Percentiles rank a stretch among this genome's conserved stretches.
Evolutionary conservation across 1,284 basidiomycete species (phyloP).

Genomic region (Ceratobasidium sp.): DNA sequence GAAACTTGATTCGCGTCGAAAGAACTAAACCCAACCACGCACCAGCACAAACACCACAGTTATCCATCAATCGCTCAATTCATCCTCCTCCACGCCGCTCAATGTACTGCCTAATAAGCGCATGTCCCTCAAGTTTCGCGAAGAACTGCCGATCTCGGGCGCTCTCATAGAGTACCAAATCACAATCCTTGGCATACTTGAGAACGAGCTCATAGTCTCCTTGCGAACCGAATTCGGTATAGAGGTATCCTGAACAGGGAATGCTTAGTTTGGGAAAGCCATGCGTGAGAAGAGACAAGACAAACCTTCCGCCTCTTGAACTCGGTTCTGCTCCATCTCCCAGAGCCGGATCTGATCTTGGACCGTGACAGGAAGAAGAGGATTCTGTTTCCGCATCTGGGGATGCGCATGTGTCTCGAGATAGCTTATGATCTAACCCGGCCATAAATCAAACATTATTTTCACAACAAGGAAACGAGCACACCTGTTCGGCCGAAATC

Average conservation of each 20-base stretch:
- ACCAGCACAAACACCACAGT: neutral
- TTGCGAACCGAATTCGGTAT: constrained; percentile 87
- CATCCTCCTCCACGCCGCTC: constrained; percentile 64
- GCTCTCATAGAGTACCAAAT: constrained; percentile 85
- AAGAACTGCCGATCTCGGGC: constrained; percentile 82
- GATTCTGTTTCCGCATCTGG: constrained; percentile 97
- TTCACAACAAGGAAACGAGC: constrained; percentile 49
- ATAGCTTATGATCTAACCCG: constrained; percentile 89
- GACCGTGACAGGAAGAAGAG: constrained; percentile 92
- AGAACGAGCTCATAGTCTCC: constrained; percentile 90
- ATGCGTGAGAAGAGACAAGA: constrained; percentile 22
- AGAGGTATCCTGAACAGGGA: constrained; percentile 77
- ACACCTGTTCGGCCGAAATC: constrained; percentile 94
- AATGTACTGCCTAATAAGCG: constrained; percentile 82
- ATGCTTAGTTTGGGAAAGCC: constrained; percentile 46
- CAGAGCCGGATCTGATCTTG: constrained; percentile 98
- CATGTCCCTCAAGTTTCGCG: constrained; percentile 82
- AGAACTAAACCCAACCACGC: neutral
- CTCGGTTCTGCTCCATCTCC: constrained; percentile 95
- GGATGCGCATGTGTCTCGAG: constrained; percentile 95
- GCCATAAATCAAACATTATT: neutral
- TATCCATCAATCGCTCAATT: neutral
- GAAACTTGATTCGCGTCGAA: too few relatives aligned
- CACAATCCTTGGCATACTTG: constrained; percentile 85
- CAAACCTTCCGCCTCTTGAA: constrained; percentile 87